These are phyloP conservation scores for Diutina pseudorugosa DNA, from an alignment of 1,139 yeast species.

Conservation along the genomic window DNA sequence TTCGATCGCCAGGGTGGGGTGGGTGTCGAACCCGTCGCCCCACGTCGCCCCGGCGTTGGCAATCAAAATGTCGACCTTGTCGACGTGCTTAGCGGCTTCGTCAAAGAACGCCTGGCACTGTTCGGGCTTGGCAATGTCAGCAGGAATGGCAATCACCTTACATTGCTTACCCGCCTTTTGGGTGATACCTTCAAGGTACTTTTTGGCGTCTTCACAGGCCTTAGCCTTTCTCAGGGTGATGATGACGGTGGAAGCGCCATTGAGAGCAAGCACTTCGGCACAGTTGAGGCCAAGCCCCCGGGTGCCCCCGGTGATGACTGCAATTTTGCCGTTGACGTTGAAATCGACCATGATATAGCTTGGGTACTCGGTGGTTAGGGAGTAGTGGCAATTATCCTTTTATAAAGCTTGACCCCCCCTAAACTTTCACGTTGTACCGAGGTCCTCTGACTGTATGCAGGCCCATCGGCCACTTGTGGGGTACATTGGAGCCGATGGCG, in stretches of 20 bases:
- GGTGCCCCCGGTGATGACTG: conserved; percentile 71
- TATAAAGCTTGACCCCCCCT: background rate
- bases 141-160: conserved; percentile 41
- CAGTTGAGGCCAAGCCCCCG: conserved; percentile 63
- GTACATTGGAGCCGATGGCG: background rate
- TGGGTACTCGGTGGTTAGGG: background rate
- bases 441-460: background rate
- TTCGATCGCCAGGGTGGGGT: conserved; percentile 50
- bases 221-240: conserved; percentile 55
- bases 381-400: background rate
- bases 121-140: conserved; percentile 43
- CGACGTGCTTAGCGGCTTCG: conserved; percentile 28
- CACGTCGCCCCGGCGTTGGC: conserved; percentile 80
- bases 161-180: conserved; percentile 28
- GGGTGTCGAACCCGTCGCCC: conserved; percentile 57
- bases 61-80: conserved; percentile 47
- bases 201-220: conserved; percentile 53
- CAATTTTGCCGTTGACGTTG: conserved; percentile 51
- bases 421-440: background rate
- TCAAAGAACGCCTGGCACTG: conserved; percentile 38
- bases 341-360: conserved; percentile 24
- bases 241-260: conserved; percentile 53
- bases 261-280: conserved; percentile 52
- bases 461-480: background rate
- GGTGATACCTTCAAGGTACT: conserved; percentile 35